Percentiles rank a stretch among this genome's conserved stretches.
phyloP scores from a whole-genome alignment of 1,284 basidiomycete genomes.

The Sanguinoderma infundibulare region DNA sequence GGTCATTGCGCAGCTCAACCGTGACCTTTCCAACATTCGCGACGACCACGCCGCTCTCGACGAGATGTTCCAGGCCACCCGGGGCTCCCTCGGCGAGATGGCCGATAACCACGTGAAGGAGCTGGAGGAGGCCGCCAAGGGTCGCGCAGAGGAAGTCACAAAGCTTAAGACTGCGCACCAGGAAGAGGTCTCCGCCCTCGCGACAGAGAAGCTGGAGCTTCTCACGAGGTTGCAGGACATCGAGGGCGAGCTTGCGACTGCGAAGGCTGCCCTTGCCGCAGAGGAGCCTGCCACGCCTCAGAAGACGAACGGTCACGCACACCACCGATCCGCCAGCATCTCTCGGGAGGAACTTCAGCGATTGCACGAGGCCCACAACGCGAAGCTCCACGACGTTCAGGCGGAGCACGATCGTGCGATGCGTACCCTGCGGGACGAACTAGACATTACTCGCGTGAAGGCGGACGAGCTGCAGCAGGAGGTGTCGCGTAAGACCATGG shows the following conservation, averaged over 20 bases:
- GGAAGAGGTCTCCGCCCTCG: constrained; percentile 56
- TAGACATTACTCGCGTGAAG: constrained; percentile 59
- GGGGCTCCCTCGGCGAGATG: constrained; percentile 71
- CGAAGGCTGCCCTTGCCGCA: constrained; percentile 56
- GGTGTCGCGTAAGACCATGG: constrained; percentile 73
- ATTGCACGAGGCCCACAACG: constrained; percentile 80
- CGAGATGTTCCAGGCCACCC: constrained; percentile 66
- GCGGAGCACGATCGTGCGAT: constrained; percentile 70
- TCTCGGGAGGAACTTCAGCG: constrained; percentile 76
- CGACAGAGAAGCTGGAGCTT: constrained; percentile 62
- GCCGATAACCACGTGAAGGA: constrained; percentile 70
- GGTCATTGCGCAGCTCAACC: constrained; percentile 57
- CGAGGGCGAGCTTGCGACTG: constrained; percentile 74
- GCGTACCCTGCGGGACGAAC: constrained; percentile 60
- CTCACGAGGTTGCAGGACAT: constrained; percentile 66
- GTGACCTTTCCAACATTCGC: constrained; percentile 61
- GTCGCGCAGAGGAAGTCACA: constrained; percentile 70
- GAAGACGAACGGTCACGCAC: constrained; percentile 57
- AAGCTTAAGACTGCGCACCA: constrained; percentile 63
- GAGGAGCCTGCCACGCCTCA: constrained; percentile 48
- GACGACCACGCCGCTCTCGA: constrained; percentile 66
- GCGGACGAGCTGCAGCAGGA: constrained; percentile 63
- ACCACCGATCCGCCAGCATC: constrained; percentile 53
- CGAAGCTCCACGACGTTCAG: constrained; percentile 79
- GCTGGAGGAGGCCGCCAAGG: constrained; percentile 70